Evolutionary conservation across 306 rosid genomes (phyloP), one percentile per base, ranked within the genome.

Genomic region (Lablab purpureus): DNA sequence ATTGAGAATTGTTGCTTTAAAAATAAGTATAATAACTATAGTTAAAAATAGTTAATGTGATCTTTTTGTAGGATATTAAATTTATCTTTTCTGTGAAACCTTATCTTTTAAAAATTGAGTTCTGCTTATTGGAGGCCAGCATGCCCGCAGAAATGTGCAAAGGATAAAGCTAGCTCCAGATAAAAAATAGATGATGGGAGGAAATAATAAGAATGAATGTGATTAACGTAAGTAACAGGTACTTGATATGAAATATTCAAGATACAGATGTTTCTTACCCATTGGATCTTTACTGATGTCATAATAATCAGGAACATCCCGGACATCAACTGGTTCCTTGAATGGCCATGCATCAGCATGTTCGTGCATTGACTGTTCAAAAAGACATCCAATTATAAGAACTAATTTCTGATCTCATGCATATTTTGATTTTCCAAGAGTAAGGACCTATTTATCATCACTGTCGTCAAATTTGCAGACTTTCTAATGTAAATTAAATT

Each of bases 321-420:
- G 96, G 54, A 85, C 84, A 75, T 96, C 93, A 77, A 96, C 97
- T 10, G 99, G 99, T 50, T 96, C 99, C 90, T 88, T 95, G 88
- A 95, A 95, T 69, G 99, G 99, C 99, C 99, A 95, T 3, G 94
- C 88, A 79, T 95, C 99, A 10, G 74, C 94, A 59, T 93, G 99
- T 17, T 95, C 99, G 30, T 80, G 74, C 97, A 93, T 87, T 9
- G 92, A 75, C 98, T 91, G 93, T 40, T 72, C n/a, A 49, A 62
- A 62, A 81, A 46, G 74, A 70, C 79, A 45, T 65, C 78, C 34
- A 37, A 46, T 65, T 65, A 30, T 36, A 67, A 73, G 36, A 73
- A 58, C 28, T 34, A 60, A 73, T 50, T 78, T 77, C 27, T 40
- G 17, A 41, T 30, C 27, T 43, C 34, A 5, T 9, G 64, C 64